Conservation (phyloP, 2,329 filamentous ascomycete genomes). For the Ascochyta fabae region DNA sequence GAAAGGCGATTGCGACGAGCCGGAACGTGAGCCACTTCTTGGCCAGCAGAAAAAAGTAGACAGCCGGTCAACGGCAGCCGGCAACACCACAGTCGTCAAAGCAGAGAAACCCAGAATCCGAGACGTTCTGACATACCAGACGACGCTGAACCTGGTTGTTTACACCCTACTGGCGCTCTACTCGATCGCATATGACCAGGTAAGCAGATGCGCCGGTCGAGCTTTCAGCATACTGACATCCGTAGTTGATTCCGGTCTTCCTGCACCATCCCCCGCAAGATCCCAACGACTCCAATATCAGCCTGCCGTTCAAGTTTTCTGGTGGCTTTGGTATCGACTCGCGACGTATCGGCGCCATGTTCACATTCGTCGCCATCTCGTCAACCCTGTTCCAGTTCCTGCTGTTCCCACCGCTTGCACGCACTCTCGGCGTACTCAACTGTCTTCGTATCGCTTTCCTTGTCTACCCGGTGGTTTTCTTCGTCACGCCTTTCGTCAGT, state of each 20-base stretch:
- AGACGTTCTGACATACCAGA: slow-evolving; percentile 77
- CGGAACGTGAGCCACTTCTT: slow-evolving; percentile 43
- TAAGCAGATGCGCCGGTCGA: slow-evolving; percentile 9
- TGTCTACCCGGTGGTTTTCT: slow-evolving; percentile 75
- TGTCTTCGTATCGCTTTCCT: slow-evolving; percentile 74
- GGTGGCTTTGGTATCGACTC: slow-evolving; percentile 80
- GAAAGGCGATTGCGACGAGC: slow-evolving; percentile 10
- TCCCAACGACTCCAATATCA: slow-evolving; percentile 60
- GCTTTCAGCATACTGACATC: slow-evolving; percentile 11
- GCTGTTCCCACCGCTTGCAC: slow-evolving; percentile 78
- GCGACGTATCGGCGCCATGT: slow-evolving; percentile 80
- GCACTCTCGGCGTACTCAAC: slow-evolving; percentile 73
- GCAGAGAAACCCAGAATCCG: slow-evolving; percentile 50
- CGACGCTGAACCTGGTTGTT: slow-evolving; percentile 73
- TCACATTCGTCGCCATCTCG: slow-evolving; percentile 79
- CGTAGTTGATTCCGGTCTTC: slow-evolving; percentile 77
- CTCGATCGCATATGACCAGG: slow-evolving; percentile 82
- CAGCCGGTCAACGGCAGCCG: slow-evolving; percentile 21
- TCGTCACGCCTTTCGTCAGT: slow-evolving; percentile 81
- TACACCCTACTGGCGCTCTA: slow-evolving; percentile 86
- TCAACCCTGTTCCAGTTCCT: slow-evolving; percentile 87
- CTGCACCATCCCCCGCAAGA: slow-evolving; percentile 73
- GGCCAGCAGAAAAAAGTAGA: slow-evolving; percentile 26
- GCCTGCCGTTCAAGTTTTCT: slow-evolving; percentile 79
- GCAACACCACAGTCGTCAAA: slow-evolving; percentile 13